Evolutionary conservation across 2,329 filamentous ascomycete species (phyloP), one percentile per base, ranked within the genome.

Genomic region (Aurifilum marmelostoma): DNA sequence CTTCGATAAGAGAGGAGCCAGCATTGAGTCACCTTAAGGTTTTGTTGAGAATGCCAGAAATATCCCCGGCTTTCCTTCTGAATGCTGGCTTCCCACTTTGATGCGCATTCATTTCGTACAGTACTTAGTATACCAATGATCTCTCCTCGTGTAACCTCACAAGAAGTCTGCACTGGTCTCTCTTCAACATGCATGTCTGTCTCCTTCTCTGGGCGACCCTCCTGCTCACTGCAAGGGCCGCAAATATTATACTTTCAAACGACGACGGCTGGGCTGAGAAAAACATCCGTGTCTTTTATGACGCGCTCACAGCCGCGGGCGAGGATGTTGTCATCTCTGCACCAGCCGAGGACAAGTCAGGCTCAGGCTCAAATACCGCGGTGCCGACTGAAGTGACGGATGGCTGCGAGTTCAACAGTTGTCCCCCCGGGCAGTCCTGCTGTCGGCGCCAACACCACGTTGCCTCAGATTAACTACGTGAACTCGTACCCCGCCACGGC

Each of bases 251-350:
- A 12, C 64, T 69, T 1, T 67, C 67, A 3, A 92, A 92, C 77
- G 90, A 92, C 72, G 91, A 92, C 75, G 90, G 91, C 56, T 92
- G 91, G 91, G 89, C 89, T 3, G 90, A 92, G 79, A 84, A 84
- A 52, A 91, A 92, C 75, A 79, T 90, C 66, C 85, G 90, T 21
- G 82, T 83, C 0, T 80, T 92, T 64, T 87, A 89, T 77, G 79
- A 87, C 64, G 80, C 83, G 8, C 79, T 92, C 52, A 83, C 79
- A 11, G 77, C 78, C 1, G 83, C 86, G 2, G 88, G 87, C 0
- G 85, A 92, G 73, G 80, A 87, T 12, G 87, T 89, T 5, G 81
- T 92, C 8, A 81, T 93, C 7, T 91, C 89, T 0, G 88, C 83
- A 0, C 90, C 91, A 0, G 89, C 90, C 0, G 85, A 91, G 67